Base-by-base conservation (phyloP, 2,329 filamentous ascomycete species). In the Ophiostoma triangulosporum region DNA sequence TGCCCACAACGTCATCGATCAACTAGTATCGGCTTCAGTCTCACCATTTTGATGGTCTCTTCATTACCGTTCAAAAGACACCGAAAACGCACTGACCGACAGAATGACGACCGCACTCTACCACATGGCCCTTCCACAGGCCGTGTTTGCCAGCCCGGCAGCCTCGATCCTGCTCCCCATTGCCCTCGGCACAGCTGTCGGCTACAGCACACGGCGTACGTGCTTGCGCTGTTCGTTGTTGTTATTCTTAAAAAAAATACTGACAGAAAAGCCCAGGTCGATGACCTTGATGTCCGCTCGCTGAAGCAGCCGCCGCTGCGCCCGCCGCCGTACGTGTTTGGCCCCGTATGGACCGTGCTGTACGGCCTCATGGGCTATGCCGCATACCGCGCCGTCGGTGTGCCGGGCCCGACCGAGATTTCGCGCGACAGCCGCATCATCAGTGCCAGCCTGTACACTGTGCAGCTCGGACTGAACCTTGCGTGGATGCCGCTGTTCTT, bases 401-500 rank as follows among this genome's bases (percentile, higher is more conserved):
- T 70, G 11, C 83, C 83, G 48, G 76, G 82, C 50, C 73, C 74
- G 6, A 80, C 81, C n/a, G 66, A 75, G 35, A 71, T 56, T 74
- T 33, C 76, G n/a, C 73, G 79, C 48, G 67, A 71, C 33, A 69
- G 79, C 52, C 80, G 84, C 51, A 78, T 78, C 64, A 75, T 81
- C 59, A 84, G 83, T 60, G 83, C 87, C 55, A 87, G 84, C 0
- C 75, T 96, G 29, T 96, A 95, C 72, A 86, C 86, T 2, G 73
- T 89, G 56, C 90, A 96, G 69, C 81, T 96, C 6, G 86, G 77
- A 11, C 74, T 96, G 51, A 96, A 96, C 66, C 73, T 95, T 29
- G 68, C 84, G 52, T 97, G 88, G 88, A 96, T 89, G 78, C 91
- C 91, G 12, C 76, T 96, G 11, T 96, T 96, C 76, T 96, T 95